phyloP scores from a whole-genome alignment of 306 rosid species.

The Vicia villosa region DNA sequence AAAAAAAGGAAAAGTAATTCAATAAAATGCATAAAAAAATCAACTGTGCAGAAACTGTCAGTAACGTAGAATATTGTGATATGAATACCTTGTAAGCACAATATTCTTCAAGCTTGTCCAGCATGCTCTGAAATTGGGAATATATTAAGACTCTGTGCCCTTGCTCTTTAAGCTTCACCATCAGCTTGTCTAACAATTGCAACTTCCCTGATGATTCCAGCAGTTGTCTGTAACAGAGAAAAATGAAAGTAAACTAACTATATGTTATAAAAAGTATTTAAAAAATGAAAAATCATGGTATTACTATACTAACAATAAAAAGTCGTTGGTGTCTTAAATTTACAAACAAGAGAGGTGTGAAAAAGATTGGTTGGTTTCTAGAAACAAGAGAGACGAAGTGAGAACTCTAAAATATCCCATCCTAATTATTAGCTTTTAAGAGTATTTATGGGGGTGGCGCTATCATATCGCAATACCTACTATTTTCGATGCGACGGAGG shows the following conservation, averaged over 20 bases:
- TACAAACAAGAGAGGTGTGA: neutral
- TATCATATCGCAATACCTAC: too few species aligned
- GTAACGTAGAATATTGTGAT: conserved; percentile 8
- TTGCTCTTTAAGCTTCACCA: conserved; percentile 92
- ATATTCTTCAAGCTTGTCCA: conserved; percentile 91
- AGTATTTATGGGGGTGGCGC: too few species aligned
- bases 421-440: too few species aligned
- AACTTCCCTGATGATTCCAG: conserved; percentile 93
- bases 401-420: too few species aligned
- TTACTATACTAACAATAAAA: too few species aligned
- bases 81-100: conserved; percentile 71
- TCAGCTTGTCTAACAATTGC: conserved; percentile 91
- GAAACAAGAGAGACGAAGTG: neutral
- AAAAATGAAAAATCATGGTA: too few species aligned
- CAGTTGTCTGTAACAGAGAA: conserved; percentile 67
- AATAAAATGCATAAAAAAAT: conserved; percentile 30
- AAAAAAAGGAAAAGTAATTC: conserved; percentile 4
- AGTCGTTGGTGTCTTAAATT: too few species aligned
- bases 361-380: neutral
- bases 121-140: conserved; percentile 92
- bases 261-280: neutral
- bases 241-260: conserved; percentile 27
- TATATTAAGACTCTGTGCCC: conserved; percentile 97
- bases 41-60: conserved; percentile 25
- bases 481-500: too few species aligned